Evolutionary conservation across 768 basidiomycete genomes (phyloP).

Genomic region (Pleurotus ostreatus): DNA sequence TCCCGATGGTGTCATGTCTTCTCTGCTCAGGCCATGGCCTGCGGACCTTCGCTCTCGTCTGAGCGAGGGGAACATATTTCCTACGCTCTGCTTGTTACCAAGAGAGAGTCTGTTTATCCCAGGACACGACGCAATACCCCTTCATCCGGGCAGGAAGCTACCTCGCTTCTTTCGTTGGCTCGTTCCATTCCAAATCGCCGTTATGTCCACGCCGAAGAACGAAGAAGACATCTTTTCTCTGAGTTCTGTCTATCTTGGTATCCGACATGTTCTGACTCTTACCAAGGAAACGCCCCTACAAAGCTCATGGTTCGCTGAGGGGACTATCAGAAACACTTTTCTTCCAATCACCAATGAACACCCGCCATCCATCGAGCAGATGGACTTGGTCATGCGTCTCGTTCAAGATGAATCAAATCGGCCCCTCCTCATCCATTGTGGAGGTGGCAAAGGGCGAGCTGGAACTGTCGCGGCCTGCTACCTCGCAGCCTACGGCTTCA

Average conservation of each 20-base stretch:
- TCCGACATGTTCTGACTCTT: constrained; percentile 55
- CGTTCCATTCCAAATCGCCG: constrained; percentile 51
- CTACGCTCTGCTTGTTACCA: constrained; percentile 36
- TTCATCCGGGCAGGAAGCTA: constrained; percentile 30
- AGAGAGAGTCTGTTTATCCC: constrained; percentile 39
- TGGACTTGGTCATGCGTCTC: constrained; percentile 50
- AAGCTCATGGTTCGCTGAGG: constrained; percentile 41
- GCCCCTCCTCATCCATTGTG: constrained; percentile 56
- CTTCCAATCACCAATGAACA: constrained; percentile 50
- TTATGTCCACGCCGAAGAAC: constrained; percentile 56
- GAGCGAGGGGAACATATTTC: constrained; percentile 25
- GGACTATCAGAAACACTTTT: constrained; percentile 47
- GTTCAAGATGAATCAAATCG: constrained; percentile 40
- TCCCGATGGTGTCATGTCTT: neutral
- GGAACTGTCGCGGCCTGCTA: constrained; percentile 62
- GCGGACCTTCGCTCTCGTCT: constrained; percentile 27
- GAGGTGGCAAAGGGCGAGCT: constrained; percentile 59
- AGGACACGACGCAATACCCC: neutral
- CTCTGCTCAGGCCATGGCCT: constrained; percentile 40
- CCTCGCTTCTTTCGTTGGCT: constrained; percentile 65
- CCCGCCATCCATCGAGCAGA: constrained; percentile 56
- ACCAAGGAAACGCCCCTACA: constrained; percentile 53
- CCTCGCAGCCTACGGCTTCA: constrained; percentile 53
- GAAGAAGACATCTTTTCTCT: constrained; percentile 47
- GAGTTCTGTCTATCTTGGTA: constrained; percentile 41